Evolutionary conservation across 352 stramenopile species (phyloP), one percentile per base, ranked within the genome.

Genomic region (Phytophthora uliginosa): DNA sequence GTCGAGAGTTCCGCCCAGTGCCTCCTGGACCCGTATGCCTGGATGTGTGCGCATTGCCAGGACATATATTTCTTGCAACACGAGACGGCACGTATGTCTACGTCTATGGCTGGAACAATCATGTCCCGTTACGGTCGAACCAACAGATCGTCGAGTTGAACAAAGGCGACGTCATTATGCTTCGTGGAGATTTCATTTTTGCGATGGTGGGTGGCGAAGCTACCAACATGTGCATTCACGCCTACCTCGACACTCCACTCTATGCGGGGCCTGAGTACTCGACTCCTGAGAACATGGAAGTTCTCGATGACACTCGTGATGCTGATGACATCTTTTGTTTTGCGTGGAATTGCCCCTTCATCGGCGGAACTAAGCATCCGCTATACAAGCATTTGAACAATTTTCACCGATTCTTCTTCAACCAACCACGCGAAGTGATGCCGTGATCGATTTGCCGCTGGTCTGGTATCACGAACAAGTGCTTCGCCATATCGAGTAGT

Each of bases 91-190:
- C 47, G 10, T 53, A 53, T n/a, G 5, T 53, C 20, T 53, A 53
- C 47, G 47, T 53, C 18, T 53, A 53, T 26, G 47, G 47, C 10
- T 53, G 47, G 47, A 53, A 53, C 47, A 53, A 53, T 10, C 8
- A 53, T 24, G 47, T 53, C 47, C 47, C 47, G 7, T 9, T 28
- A 17, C 15, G 20, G 9, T 52, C 45, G 24, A 24, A 26, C 47
- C 47, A 53, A n/a, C 15, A 33, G 6, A 17, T 53, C 17, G 38
- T 5, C 3, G 0, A 45, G 38, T 5, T 45, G 38, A 17, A 4
- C 15, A 45, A 45, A 17, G 38, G 38, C 17, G 38, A 45, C 15
- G 10, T 45, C 15, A 12, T 18, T 18, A 45, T 45, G 38, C 4
- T 17, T n/a, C n/a, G n/a, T n/a, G n/a, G n/a, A n/a, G n/a, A n/a